Base-by-base conservation (phyloP, 345 rosid species). In the Populus euphratica region DNA sequence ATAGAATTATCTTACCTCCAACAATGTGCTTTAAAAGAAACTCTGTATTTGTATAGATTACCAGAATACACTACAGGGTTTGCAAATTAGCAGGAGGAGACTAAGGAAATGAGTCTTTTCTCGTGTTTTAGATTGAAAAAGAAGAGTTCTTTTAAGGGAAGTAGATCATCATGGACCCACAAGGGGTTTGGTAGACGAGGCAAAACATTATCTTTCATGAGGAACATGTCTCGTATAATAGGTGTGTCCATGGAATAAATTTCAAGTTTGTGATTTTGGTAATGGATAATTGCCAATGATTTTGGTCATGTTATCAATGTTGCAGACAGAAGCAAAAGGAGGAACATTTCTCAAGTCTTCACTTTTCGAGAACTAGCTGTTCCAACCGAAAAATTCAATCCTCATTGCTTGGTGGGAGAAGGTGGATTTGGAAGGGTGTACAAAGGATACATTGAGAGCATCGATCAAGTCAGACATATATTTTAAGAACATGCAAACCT, bases 361-460 rank as follows among this genome's bases (percentile, higher is more conserved):
- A 78, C 85, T 20, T 87, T 81, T 72, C 77, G 77, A 65, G 94
- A 92, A 50, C 82, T 92, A 8, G 81, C 81, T 20, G 78, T 72
- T 50, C 91, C 94, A 36, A 90, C 96, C 1, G 77, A 86, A 6
- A 84, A 90, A 77, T 92, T 89, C 84, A 78, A 83, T 71, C 76
- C 76, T 76, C 80, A 83, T 41, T 82, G 77, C 77, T 73, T 89
- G 78, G 47, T 90, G 10, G 94, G 94, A 8, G 90, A 89, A 85
- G 97, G 94, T 56, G 97, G 97, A 71, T 88, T 86, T 6, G 94
- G 92, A 66, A 79, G 86, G 69, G 92, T 90, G 31, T n/a, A n/a
- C n/a, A n/a, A n/a, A n/a, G n/a, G n/a, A n/a, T n/a, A n/a, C n/a
- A n/a, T n/a, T n/a, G n/a, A n/a, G n/a, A n/a, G n/a, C n/a, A n/a